These are phyloP conservation scores for Amaranthus palmeri DNA, from an alignment of 148 eudicot species.

Conservation along the genomic window DNA sequence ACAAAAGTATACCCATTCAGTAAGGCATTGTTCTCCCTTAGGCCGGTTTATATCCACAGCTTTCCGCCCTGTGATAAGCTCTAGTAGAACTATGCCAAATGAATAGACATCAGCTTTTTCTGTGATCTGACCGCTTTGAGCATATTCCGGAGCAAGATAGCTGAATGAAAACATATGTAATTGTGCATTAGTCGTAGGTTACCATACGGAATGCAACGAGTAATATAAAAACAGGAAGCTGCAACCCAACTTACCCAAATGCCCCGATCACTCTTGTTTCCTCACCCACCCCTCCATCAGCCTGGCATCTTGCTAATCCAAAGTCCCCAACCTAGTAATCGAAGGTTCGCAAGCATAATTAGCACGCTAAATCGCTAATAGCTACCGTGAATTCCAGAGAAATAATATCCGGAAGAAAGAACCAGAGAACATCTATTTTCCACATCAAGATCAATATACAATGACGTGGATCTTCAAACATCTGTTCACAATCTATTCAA, in stretches of 20 bases:
- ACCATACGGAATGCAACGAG: not conserved
- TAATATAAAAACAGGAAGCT: not conserved
- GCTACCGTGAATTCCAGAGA: not conserved
- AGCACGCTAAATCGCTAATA: not conserved
- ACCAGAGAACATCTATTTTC: not conserved
- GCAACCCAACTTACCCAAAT: slow-evolving; percentile 51
- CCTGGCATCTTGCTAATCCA: slow-evolving; percentile 91
- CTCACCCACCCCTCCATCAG: slow-evolving; percentile 64
- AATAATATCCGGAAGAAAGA: not conserved
- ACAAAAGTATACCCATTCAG: slow-evolving; percentile 60
- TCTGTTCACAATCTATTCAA: not conserved
- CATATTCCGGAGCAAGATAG: slow-evolving; percentile 93
- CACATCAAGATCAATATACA: not conserved
- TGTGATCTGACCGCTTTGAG: slow-evolving; percentile 83
- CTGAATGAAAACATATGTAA: slow-evolving; percentile 24
- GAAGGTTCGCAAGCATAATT: not conserved
- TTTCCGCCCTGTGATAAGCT: slow-evolving; percentile 80
- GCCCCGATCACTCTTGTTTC: slow-evolving; percentile 87
- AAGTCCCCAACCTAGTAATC: slow-evolving; percentile 78
- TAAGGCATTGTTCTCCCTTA: slow-evolving; percentile 82
- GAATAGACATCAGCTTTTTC: slow-evolving; percentile 93
- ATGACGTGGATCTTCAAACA: no score
- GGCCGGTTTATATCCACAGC: slow-evolving; percentile 77
- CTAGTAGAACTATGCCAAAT: slow-evolving; percentile 76
- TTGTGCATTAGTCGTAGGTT: not conserved